Evolutionary conservation across 2,329 filamentous ascomycete genomes (phyloP), one percentile per base, ranked within the genome.

Genomic region (Paecilomyces fulvus): DNA sequence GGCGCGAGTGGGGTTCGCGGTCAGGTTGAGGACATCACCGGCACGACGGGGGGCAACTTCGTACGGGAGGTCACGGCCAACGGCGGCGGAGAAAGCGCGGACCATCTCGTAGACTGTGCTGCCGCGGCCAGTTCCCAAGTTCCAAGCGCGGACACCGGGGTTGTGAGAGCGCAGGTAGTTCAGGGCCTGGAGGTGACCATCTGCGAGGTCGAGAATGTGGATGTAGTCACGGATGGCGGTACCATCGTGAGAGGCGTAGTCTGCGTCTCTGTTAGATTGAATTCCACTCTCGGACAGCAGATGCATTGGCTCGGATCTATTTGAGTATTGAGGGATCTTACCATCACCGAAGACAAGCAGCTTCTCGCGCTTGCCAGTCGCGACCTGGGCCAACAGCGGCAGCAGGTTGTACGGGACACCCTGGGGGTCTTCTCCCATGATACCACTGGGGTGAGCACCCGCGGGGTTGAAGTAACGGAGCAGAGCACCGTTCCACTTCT

Each of bases 151-250:
- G 63, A 96, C 89, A 56, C 94, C 94, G 17, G 94, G 92, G 67
- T 90, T 83, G 64, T 92, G 79, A 62, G 88, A 82, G 65, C 88
- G 88, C 53, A 96, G 86, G 77, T 95, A 90, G 77, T 94, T 91
- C 64, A 99, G 86, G 21, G 95, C 94, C 58, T 89, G 83, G 57
- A 96, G 79, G 73, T 96, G 92, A 59, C 92, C 92, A 60, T 83
- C 83, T 50, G 92, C 89, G 23, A 96, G 85, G 69, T 96, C 92
- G 61, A 95, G 82, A 57, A 96, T 90, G 79, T 96, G 92, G 74
- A 99, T 96, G 81, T 99, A 99, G 78, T 99, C 94, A 65, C 94
- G 88, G 72, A 96, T 96, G 60, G 90, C 90, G 54, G 92, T 96
- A 62, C 92, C 92, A 72, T 96, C 92, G 65, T 86, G 87, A 54